Percentiles rank a stretch among this genome's conserved stretches.
phyloP scores from a whole-genome alignment of 345 rosid species.

The Microthlaspi erraticum region DNA sequence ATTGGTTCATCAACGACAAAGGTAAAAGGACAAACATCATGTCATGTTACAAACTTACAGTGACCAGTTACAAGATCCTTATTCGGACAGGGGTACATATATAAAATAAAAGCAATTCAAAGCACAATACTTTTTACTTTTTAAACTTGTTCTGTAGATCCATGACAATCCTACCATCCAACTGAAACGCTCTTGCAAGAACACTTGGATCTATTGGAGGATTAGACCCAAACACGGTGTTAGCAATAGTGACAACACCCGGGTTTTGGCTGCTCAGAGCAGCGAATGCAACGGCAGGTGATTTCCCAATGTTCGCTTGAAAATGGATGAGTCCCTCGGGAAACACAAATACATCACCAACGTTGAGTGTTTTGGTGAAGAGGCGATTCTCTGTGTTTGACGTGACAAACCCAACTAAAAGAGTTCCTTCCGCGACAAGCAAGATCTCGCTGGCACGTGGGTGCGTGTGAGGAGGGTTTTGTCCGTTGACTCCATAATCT shows the following conservation, averaged over 20 bases:
- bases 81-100: background rate
- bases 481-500: conserved; percentile 15
- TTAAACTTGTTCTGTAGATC: conserved; percentile 19
- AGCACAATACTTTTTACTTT: background rate
- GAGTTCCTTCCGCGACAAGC: conserved; percentile 5
- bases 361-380: conserved; percentile 9
- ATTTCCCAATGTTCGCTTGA: background rate
- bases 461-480: conserved; percentile 40
- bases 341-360: conserved; percentile 28
- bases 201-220: background rate
- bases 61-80: background rate
- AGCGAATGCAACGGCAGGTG: conserved; percentile 15
- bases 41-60: background rate
- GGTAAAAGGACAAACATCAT: background rate
- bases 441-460: conserved; percentile 45
- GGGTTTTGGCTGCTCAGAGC: conserved; percentile 30
- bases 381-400: conserved; percentile 27
- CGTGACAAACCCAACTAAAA: conserved; percentile 29
- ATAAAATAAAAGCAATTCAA: background rate
- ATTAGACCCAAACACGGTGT: conserved; percentile 24
- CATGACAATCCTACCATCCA: background rate
- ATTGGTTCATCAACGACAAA: no score
- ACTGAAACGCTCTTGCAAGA: conserved; percentile 31
- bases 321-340: conserved; percentile 33
- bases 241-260: conserved; percentile 14